Conservation (phyloP, 2,329 filamentous ascomycete genomes). For the Aureobasidium sp. region DNA sequence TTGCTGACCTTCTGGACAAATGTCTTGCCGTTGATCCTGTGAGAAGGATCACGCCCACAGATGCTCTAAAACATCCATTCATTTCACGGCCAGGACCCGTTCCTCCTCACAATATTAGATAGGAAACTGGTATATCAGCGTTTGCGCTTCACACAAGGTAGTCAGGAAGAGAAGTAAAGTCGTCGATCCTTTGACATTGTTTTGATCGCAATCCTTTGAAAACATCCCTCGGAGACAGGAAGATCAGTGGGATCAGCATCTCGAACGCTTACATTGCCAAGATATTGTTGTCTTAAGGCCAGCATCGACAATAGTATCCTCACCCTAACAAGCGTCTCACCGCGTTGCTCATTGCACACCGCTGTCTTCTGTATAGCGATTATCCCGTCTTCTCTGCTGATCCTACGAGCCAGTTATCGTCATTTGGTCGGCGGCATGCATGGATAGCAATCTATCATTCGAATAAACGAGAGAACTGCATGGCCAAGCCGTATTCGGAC, state of each 20-base stretch:
- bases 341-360: not conserved
- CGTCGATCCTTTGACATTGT: not conserved
- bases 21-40: conserved; percentile 87
- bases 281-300: conserved; percentile 11
- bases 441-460: not conserved
- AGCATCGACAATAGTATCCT: not conserved
- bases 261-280: conserved; percentile 12
- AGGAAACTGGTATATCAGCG: not conserved
- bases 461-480: not conserved
- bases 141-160: not conserved
- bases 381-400: not conserved
- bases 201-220: not conserved
- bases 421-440: not conserved
- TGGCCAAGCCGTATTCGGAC: not conserved
- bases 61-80: conserved; percentile 86
- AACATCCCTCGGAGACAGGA: not conserved
- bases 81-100: conserved; percentile 46
- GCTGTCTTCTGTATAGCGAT: not conserved
- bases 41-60: conserved; percentile 77
- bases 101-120: conserved; percentile 6
- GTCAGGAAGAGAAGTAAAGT: not conserved
- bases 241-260: not conserved
- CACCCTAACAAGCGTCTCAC: not conserved
- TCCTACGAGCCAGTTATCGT: not conserved
- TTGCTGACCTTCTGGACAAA: conserved; percentile 80